Conservation (phyloP, 805 yeast genomes). For the Cyberlindnera mississippiensis region DNA sequence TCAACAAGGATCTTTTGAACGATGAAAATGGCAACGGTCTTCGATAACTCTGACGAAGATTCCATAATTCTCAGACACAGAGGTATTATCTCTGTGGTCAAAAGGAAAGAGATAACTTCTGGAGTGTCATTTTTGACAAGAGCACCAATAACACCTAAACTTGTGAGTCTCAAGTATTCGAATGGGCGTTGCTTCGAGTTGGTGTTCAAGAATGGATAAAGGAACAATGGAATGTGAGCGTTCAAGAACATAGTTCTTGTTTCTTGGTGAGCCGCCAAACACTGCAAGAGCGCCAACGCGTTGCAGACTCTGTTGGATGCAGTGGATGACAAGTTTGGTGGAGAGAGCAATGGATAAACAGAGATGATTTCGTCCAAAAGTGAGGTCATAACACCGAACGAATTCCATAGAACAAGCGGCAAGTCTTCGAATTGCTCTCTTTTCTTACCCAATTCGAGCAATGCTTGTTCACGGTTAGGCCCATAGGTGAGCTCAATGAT, state of each 20-base stretch:
- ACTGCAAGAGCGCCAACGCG: slow-evolving; percentile 89
- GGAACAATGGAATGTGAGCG: slow-evolving; percentile 88
- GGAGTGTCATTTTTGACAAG: slow-evolving; percentile 93
- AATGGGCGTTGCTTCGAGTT: slow-evolving; percentile 88
- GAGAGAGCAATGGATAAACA: slow-evolving; percentile 85
- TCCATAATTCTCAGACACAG: slow-evolving; percentile 93
- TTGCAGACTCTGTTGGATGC: slow-evolving; percentile 92
- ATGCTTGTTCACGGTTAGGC: slow-evolving; percentile 87
- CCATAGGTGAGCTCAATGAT: slow-evolving; percentile 87
- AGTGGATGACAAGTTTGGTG: slow-evolving; percentile 81
- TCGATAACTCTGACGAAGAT: slow-evolving; percentile 85
- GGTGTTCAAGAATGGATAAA: slow-evolving; percentile 92
- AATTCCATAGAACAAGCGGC: slow-evolving; percentile 90
- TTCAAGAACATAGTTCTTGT: slow-evolving; percentile 80
- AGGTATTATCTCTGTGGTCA: slow-evolving; percentile 96
- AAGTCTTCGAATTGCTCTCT: slow-evolving; percentile 93
- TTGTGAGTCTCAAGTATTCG: slow-evolving; percentile 88
- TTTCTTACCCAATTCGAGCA: slow-evolving; percentile 87
- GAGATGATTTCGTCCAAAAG: slow-evolving; percentile 83
- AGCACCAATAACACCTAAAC: slow-evolving; percentile 96
- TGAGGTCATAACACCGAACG: slow-evolving; percentile 94
- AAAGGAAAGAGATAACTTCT: slow-evolving; percentile 84
- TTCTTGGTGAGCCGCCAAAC: slow-evolving; percentile 93
- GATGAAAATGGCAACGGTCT: slow-evolving; percentile 95
- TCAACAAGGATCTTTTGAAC: slow-evolving; percentile 90